These are phyloP conservation scores for Ceratobasidium papillatum DNA, from an alignment of 1,284 basidiomycete genomes.

Conservation along the genomic window DNA sequence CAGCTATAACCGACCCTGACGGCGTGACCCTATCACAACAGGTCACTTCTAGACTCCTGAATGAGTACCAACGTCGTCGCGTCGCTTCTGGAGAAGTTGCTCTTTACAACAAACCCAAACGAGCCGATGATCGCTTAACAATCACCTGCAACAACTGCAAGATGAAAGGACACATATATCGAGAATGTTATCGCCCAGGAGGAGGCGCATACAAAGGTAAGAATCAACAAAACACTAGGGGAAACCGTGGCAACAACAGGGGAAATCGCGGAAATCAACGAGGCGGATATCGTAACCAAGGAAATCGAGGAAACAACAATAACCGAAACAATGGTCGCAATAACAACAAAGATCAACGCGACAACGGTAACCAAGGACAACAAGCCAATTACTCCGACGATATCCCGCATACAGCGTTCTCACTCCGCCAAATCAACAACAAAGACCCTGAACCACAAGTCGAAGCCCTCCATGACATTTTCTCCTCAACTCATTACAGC, in stretches of 20 bases:
- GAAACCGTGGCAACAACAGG: neutral
- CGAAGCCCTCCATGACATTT: neutral
- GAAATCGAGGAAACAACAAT: slow-evolving; percentile 1
- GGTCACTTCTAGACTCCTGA: neutral
- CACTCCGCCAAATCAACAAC: neutral
- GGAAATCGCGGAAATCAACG: neutral
- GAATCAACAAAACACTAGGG: neutral
- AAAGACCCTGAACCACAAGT: neutral
- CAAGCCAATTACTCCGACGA: neutral
- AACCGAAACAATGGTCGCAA: too few species aligned
- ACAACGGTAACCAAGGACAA: neutral
- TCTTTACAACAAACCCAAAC: neutral
- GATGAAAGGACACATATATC: neutral
- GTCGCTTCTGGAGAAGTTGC: neutral
- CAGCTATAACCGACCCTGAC: neutral
- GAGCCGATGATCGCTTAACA: neutral
- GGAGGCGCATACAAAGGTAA: neutral
- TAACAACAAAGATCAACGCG: neutral
- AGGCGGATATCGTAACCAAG: neutral
- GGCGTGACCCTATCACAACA: neutral
- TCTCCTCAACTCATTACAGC: neutral
- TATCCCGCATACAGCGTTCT: neutral
- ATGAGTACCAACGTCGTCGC: neutral
- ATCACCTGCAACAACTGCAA: slow-evolving; percentile 20
- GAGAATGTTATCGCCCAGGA: neutral